Evolutionary conservation across 1,139 yeast species (phyloP).

Genomic region (Magnusiomyces suaveolens): DNA sequence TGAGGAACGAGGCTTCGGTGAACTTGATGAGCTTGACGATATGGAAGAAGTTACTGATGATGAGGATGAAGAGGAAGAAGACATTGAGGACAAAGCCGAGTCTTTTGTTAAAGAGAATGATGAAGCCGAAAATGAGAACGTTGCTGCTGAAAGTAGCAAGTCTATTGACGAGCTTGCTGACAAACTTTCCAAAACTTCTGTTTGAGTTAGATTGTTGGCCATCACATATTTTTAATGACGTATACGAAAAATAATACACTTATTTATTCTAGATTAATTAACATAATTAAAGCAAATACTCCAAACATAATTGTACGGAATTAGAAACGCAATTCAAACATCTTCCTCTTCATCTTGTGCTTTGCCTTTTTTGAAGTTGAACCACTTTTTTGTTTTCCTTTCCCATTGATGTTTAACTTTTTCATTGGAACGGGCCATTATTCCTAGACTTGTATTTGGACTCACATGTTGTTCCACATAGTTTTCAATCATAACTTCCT

Average conservation of each 20-base stretch:
- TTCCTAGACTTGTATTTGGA: not conserved
- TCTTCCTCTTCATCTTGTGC: not conserved
- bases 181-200: conserved; percentile 42
- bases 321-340: too few relatives aligned
- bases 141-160: conserved; percentile 32
- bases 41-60: conserved; percentile 85
- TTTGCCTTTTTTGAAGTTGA: not conserved
- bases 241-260: too few relatives aligned
- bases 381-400: not conserved
- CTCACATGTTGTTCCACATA: conserved; percentile 14
- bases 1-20: conserved; percentile 67
- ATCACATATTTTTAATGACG: too few relatives aligned
- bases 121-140: too few relatives aligned
- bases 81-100: conserved; percentile 57
- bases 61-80: conserved; percentile 65
- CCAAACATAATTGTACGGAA: too few relatives aligned
- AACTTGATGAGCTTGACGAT: conserved; percentile 84
- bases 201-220: too few relatives aligned
- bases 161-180: conserved; percentile 53
- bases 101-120: too few relatives aligned
- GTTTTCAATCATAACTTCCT: conserved; percentile 43
- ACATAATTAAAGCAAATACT: too few relatives aligned
- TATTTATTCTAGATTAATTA: too few relatives aligned
- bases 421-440: not conserved
- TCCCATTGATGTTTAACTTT: not conserved